Evolutionary conservation across 495 filamentous ascomycete genomes (phyloP).

Genomic region (Penicillium cosmopolitanum): DNA sequence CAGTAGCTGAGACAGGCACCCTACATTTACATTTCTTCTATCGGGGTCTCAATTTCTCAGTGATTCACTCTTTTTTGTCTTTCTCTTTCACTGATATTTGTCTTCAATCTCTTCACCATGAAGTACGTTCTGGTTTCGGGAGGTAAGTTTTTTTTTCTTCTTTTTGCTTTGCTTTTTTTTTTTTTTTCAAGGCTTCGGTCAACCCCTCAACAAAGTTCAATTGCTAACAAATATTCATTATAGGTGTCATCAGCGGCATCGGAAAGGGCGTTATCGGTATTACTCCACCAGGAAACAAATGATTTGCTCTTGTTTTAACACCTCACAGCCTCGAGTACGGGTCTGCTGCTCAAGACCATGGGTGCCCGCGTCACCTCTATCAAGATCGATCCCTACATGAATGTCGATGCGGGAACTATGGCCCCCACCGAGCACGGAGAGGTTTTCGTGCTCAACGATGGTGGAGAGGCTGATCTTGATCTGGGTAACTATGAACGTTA

Average conservation of each 20-base stretch:
- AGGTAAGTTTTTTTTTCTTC: slow-evolving; percentile 21
- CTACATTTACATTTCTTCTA: slow-evolving; percentile 27
- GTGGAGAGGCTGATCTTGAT: slow-evolving; percentile 87
- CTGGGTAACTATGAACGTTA: slow-evolving; percentile 88
- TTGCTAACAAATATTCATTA: slow-evolving; percentile 10
- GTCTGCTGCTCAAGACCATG: slow-evolving; percentile 80
- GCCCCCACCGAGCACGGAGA: slow-evolving; percentile 81
- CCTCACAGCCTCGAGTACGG: slow-evolving; percentile 53
- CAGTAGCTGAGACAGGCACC: slow-evolving; percentile 27
- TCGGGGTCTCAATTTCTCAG: slow-evolving; percentile 6
- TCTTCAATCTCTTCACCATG: slow-evolving; percentile 18
- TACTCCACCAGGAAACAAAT: slow-evolving; percentile 3
- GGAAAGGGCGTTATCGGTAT: slow-evolving; percentile 76
- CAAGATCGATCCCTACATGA: slow-evolving; percentile 67
- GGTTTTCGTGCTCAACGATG: slow-evolving; percentile 74
- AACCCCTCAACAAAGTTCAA: neutral
- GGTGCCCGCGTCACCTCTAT: slow-evolving; percentile 66
- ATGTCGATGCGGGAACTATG: slow-evolving; percentile 81
- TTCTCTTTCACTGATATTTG: neutral
- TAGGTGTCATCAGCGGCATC: slow-evolving; percentile 78
- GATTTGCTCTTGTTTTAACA: slow-evolving; percentile 10
- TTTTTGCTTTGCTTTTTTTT: neutral
- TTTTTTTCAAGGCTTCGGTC: neutral
- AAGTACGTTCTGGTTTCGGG: slow-evolving; percentile 34
- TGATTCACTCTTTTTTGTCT: slow-evolving; percentile 7